Evolutionary conservation across 2,329 filamentous ascomycete species (phyloP).

Genomic region (Chalara sp.): DNA sequence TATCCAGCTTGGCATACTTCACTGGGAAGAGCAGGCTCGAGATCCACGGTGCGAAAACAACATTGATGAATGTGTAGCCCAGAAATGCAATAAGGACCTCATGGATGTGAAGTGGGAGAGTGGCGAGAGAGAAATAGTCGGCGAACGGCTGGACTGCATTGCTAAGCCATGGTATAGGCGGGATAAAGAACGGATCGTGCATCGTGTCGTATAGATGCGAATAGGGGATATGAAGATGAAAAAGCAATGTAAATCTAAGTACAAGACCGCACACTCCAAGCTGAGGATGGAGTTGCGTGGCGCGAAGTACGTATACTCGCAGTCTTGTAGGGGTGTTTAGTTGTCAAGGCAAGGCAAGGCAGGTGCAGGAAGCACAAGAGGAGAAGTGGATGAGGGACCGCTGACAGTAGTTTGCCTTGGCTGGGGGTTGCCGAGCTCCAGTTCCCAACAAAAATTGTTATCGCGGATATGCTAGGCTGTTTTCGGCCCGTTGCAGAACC

Average conservation of each 20-base stretch:
- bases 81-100: conserved; percentile 62
- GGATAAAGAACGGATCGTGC: conserved; percentile 63
- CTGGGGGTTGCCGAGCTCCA: too few species aligned
- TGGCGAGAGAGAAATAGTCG: conserved; percentile 52
- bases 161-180: conserved; percentile 46
- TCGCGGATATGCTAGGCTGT: too few species aligned
- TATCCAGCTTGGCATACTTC: conserved; percentile 55
- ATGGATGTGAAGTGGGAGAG: conserved; percentile 70
- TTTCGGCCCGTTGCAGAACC: too few species aligned
- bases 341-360: too few species aligned
- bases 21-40: conserved; percentile 56
- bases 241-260: neutral
- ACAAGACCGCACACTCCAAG: neutral
- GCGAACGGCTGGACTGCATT: conserved; percentile 56
- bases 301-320: too few species aligned
- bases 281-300: neutral
- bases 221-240: neutral
- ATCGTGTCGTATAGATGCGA: conserved; percentile 35
- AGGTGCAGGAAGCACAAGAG: too few species aligned
- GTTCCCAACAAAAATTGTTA: too few species aligned
- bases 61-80: conserved; percentile 63
- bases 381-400: too few species aligned
- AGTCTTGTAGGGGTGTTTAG: too few species aligned
- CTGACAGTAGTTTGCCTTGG: too few species aligned
- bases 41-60: conserved; percentile 58